Evolutionary conservation across 352 stramenopile genomes (phyloP).

Genomic region (Globisporangium okanoganense): DNA sequence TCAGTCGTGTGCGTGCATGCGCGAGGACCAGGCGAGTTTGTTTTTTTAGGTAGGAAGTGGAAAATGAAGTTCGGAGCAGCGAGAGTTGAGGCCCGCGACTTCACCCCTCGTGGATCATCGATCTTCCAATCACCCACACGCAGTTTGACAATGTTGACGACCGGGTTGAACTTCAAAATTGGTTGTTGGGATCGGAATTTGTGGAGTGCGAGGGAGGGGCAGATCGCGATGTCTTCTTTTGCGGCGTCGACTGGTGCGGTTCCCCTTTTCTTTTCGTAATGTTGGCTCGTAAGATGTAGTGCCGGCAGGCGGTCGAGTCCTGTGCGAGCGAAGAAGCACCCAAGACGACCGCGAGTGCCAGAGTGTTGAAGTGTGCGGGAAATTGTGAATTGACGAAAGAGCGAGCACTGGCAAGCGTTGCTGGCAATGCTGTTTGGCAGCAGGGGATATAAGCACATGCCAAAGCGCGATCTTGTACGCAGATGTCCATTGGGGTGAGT

Average conservation of each 20-base stretch:
- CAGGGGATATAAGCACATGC: too few species aligned
- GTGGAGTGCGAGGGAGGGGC: not conserved
- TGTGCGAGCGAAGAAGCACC: not conserved
- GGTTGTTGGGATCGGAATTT: not conserved
- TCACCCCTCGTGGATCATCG: not conserved
- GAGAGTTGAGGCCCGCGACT: constrained; percentile 1
- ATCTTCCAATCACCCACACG: not conserved
- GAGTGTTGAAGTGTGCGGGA: not conserved
- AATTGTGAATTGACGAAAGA: not conserved
- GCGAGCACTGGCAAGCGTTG: not conserved
- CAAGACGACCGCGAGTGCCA: too few species aligned
- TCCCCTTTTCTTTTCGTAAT: not conserved
- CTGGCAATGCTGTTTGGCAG: too few species aligned
- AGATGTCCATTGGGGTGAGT: too few species aligned
- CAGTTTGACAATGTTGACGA: not conserved
- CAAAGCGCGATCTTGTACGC: too few species aligned
- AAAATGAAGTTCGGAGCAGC: constrained; percentile 8
- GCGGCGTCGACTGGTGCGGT: not conserved
- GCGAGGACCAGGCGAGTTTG: constrained; percentile 4
- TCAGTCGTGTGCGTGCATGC: constrained; percentile 11
- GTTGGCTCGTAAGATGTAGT: not conserved
- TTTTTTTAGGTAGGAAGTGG: constrained; percentile 9
- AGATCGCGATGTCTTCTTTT: constrained; percentile 3
- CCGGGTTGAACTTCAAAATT: not conserved
- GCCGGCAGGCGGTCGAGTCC: not conserved